Conservation (phyloP, 2,329 filamentous ascomycete species). For the Monascus ruber region DNA sequence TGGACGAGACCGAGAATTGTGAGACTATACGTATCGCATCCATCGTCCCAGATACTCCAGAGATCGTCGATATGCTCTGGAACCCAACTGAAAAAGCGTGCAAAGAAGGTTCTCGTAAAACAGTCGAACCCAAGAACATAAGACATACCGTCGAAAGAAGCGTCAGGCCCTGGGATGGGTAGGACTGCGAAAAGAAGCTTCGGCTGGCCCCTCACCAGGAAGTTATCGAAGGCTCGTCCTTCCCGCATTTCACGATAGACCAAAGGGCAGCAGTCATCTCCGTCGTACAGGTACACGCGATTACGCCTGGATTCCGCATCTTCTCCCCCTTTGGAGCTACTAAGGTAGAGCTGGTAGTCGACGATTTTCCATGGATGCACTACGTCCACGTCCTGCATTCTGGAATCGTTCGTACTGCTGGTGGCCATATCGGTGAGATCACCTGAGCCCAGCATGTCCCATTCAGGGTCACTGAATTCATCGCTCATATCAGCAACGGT, state of each 20-base stretch:
- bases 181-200: constrained; percentile 12
- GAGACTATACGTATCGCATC: constrained; percentile 12
- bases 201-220: constrained; percentile 4
- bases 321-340: constrained; percentile 11
- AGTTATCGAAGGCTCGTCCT: constrained; percentile 1
- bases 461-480: not conserved
- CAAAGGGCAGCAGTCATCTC: constrained; percentile 13
- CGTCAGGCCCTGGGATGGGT: constrained; percentile 11
- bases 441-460: not conserved
- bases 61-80: constrained; percentile 13
- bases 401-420: not conserved
- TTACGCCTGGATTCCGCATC: constrained; percentile 8
- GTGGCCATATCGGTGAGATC: not conserved
- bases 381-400: constrained; percentile 1
- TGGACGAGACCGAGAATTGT: constrained; percentile 11
- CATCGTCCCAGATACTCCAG: constrained; percentile 16
- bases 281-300: constrained; percentile 15
- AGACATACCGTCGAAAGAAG: constrained; percentile 8
- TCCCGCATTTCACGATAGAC: constrained; percentile 11
- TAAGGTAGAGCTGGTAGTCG: constrained; percentile 23
- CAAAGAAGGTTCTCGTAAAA: constrained; percentile 10
- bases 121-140: constrained; percentile 20
- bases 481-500: not conserved
- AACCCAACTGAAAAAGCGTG: constrained; percentile 14
- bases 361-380: constrained; percentile 20